Conservation (phyloP, 192 early-diverging fungal genomes). For the Endogone sp. region DNA sequence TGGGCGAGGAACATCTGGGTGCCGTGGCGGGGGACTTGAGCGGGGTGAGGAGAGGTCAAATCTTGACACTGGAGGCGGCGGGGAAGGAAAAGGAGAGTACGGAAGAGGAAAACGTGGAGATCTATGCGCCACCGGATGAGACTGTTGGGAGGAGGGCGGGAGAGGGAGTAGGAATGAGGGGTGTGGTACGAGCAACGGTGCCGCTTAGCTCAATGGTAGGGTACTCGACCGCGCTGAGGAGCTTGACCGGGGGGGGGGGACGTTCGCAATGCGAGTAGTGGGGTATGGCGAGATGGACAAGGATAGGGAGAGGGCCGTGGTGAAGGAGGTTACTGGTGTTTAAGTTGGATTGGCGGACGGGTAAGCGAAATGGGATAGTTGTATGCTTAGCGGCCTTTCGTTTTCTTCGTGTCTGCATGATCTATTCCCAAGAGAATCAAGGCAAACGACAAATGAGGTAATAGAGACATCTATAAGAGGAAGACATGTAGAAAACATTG, state of each 20-base stretch:
- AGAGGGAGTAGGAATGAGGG: slow-evolving; percentile 23
- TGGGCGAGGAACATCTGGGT: slow-evolving; percentile 72
- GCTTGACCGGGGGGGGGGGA: slow-evolving; percentile 86
- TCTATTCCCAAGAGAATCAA: too few species aligned
- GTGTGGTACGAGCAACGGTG: slow-evolving; percentile 57
- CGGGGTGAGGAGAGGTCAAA: slow-evolving; percentile 68
- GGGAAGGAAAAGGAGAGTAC: slow-evolving; percentile 22
- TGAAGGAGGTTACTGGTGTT: slow-evolving; percentile 43
- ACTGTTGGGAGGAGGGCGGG: background rate
- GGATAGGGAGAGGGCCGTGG: slow-evolving; percentile 65
- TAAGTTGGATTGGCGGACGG: too few species aligned
- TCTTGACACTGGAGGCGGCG: slow-evolving; percentile 50
- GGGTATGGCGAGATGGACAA: slow-evolving; percentile 76
- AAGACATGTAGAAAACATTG: too few species aligned
- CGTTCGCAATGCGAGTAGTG: slow-evolving; percentile 79
- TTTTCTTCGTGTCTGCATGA: too few species aligned
- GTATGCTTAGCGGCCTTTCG: too few species aligned
- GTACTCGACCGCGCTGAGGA: slow-evolving; percentile 75
- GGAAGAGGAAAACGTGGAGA: slow-evolving; percentile 28
- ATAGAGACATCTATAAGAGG: too few species aligned
- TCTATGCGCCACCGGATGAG: slow-evolving; percentile 45
- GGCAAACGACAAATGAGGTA: too few species aligned
- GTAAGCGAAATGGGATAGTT: too few species aligned
- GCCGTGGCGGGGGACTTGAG: slow-evolving; percentile 76
- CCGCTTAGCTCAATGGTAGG: slow-evolving; percentile 83